Evolutionary conservation across 208 protist genomes (phyloP).

Genomic region (Naegleria lovaniensis): DNA sequence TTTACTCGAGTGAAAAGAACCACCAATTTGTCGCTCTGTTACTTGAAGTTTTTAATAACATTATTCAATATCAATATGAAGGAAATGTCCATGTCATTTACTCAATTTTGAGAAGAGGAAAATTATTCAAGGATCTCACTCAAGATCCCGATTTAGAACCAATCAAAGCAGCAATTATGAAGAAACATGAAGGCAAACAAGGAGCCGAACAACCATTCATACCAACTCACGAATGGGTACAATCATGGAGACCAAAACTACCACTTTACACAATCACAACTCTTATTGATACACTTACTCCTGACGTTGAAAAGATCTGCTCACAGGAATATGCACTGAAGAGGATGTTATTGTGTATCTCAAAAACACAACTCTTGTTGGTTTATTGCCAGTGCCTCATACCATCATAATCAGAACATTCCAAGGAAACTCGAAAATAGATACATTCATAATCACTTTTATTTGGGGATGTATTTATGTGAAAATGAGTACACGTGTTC

Average conservation of each 20-base stretch:
- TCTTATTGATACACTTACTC: constrained; percentile 7
- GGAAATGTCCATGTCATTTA: constrained; percentile 23
- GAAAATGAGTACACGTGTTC: background rate
- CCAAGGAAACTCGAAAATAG: background rate
- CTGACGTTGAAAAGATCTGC: constrained; percentile 18
- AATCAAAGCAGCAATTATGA: background rate
- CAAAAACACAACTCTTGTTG: constrained; percentile 25
- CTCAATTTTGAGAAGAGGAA: constrained; percentile 9
- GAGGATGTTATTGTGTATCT: constrained; percentile 8
- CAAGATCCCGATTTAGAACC: background rate
- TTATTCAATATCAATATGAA: constrained; percentile 34
- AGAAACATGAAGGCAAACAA: background rate
- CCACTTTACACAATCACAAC: background rate
- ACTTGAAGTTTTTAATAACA: constrained; percentile 26
- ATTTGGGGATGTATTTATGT: constrained; percentile 13
- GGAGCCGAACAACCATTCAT: background rate
- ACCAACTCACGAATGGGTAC: background rate
- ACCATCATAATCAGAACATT: constrained; percentile 25
- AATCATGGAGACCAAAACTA: constrained; percentile 15
- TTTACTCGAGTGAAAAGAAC: constrained; percentile 16
- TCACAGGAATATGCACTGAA: background rate
- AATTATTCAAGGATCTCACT: background rate
- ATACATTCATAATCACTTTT: background rate
- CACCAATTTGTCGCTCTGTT: background rate
- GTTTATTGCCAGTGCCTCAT: constrained; percentile 22